phyloP scores from a whole-genome alignment of 257 asterid genomes.

The Verbascum thapsus region DNA sequence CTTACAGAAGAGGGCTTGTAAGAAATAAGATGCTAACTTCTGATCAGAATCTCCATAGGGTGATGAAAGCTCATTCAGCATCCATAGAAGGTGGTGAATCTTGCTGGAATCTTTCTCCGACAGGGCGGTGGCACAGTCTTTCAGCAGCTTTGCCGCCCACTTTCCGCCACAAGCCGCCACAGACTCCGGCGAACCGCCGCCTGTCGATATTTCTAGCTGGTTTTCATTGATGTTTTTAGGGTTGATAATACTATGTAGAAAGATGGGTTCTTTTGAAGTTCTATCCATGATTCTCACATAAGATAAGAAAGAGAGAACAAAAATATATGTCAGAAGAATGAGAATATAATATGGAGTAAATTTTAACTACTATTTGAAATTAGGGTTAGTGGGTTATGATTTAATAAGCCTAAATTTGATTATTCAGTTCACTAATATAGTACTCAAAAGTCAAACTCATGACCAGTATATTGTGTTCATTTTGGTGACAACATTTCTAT shows the following conservation, averaged over 20 bases:
- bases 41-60: constrained; percentile 94
- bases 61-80: constrained; percentile 87
- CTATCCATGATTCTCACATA: constrained; percentile 53
- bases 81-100: constrained; percentile 83
- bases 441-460: no score
- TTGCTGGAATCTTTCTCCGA: constrained; percentile 60
- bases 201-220: constrained; percentile 30
- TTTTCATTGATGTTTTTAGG: constrained; percentile 33
- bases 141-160: constrained; percentile 75
- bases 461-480: no score
- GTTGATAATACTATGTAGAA: constrained; percentile 37
- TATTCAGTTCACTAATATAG: no score
- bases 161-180: constrained; percentile 38
- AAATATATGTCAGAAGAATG: constrained; percentile 11
- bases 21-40: constrained; percentile 76
- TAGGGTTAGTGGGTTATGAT: no score
- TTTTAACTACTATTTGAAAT: no score
- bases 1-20: constrained; percentile 79
- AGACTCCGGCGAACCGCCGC: constrained; percentile 43
- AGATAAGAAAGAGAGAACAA: constrained; percentile 34
- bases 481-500: no score
- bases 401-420: no score
- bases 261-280: constrained; percentile 42
- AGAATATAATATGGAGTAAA: no score
- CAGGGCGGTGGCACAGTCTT: constrained; percentile 72